A percentile compares a stretch with the other conserved stretches of the same genome.
Conservation (phyloP, 1,284 basidiomycete species). For the Rhodotorula sp. region DNA sequence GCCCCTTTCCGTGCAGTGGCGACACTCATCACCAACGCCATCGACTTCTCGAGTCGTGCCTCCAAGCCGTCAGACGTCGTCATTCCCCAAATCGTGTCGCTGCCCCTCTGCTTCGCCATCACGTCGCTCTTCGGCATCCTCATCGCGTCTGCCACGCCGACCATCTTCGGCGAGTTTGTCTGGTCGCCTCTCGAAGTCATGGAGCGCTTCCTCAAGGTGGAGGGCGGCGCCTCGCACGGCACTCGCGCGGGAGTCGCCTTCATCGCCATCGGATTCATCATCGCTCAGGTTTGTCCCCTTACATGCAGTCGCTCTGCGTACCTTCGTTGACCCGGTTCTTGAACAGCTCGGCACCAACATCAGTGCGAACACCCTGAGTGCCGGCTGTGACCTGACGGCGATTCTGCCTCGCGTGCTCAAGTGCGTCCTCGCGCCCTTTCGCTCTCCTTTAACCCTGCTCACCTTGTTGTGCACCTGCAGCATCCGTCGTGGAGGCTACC, state of each 20-base stretch:
- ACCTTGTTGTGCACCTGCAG: constrained; percentile 75
- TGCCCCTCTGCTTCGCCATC: constrained; percentile 73
- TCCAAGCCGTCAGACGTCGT: constrained; percentile 66
- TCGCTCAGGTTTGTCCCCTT: neutral
- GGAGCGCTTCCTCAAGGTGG: constrained; percentile 62
- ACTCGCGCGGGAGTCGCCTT: constrained; percentile 58
- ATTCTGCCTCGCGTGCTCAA: constrained; percentile 78
- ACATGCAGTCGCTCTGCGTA: neutral
- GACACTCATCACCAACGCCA: constrained; percentile 62
- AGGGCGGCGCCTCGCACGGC: constrained; percentile 13
- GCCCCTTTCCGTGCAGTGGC: constrained; percentile 63
- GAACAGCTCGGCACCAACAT: constrained; percentile 57
- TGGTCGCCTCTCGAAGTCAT: constrained; percentile 79
- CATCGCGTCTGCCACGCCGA: constrained; percentile 73
- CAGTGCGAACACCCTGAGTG: constrained; percentile 74
- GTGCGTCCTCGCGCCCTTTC: neutral
- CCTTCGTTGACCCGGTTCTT: constrained; percentile 48
- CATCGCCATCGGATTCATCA: constrained; percentile 66
- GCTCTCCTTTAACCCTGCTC: neutral
- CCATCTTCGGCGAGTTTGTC: constrained; percentile 73
- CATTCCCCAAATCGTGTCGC: constrained; percentile 69
- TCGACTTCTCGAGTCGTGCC: constrained; percentile 73
- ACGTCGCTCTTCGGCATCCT: constrained; percentile 82
- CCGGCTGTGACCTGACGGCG: constrained; percentile 80
- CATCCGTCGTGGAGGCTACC: constrained; percentile 77